Evolutionary conservation across 163 green algal genomes (phyloP).

Genomic region (Scenedesmus sp.): DNA sequence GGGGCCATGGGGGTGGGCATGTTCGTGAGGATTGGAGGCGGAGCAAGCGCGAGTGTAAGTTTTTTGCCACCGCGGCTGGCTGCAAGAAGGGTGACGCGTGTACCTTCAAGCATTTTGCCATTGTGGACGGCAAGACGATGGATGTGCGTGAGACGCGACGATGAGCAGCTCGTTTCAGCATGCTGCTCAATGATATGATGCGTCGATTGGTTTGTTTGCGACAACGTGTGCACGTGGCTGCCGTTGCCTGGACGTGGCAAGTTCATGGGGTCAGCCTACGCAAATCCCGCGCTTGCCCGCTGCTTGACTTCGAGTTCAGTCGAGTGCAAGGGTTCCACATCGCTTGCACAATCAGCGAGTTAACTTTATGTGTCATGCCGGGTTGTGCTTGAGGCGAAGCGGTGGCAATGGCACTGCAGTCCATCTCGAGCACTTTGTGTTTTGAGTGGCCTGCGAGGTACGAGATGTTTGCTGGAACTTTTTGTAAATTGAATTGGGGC

Average conservation of each 20-base stretch:
- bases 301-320: neutral
- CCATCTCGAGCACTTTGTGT: no score
- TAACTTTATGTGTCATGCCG: neutral
- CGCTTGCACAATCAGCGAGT: neutral
- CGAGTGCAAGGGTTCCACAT: neutral
- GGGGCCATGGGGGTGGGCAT: neutral
- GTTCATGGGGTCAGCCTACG: neutral
- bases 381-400: no score
- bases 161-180: neutral
- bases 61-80: conserved; percentile 4
- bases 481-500: no score
- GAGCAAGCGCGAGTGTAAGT: conserved; percentile 28
- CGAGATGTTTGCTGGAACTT: no score
- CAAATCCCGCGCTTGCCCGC: neutral
- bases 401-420: no score
- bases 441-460: no score
- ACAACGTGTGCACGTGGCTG: neutral
- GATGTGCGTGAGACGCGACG: conserved; percentile 30
- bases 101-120: conserved; percentile 18
- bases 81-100: conserved; percentile 37
- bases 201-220: neutral
- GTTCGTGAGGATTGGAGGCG: neutral
- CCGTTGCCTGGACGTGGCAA: neutral
- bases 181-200: neutral
- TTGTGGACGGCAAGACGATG: neutral